A percentile compares a stretch with the other conserved stretches of the same genome.
Conservation (phyloP, 345 rosid genomes). For the Noccaea bulbosa region DNA sequence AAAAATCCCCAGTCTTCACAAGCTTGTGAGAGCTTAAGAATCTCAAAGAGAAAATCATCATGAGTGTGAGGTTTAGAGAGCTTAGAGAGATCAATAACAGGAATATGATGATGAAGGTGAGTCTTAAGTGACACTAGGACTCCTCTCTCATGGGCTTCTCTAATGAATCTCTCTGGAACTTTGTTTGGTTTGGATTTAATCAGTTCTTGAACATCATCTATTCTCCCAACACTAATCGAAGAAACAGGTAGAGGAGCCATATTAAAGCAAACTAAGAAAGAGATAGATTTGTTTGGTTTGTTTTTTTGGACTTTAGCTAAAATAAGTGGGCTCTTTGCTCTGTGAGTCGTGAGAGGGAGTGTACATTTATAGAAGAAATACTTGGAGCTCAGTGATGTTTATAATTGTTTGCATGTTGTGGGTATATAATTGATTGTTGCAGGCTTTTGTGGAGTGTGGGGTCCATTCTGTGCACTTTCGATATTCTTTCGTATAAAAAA, state of each 20-base stretch:
- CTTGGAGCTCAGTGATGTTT: slow-evolving; percentile 39
- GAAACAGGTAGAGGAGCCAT: slow-evolving; percentile 71
- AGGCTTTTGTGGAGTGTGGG: slow-evolving; percentile 39
- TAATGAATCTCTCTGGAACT: slow-evolving; percentile 77
- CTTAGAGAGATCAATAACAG: slow-evolving; percentile 70
- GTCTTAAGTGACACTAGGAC: slow-evolving; percentile 34
- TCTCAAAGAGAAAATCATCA: slow-evolving; percentile 49
- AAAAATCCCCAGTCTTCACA: slow-evolving; percentile 96
- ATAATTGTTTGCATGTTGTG: slow-evolving; percentile 45
- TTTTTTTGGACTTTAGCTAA: slow-evolving; percentile 20
- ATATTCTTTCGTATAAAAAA: neutral
- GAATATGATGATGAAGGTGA: slow-evolving; percentile 51
- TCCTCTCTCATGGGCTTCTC: slow-evolving; percentile 68
- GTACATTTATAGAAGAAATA: slow-evolving; percentile 35
- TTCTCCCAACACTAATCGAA: slow-evolving; percentile 70
- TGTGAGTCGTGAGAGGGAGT: slow-evolving; percentile 36
- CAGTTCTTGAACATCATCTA: slow-evolving; percentile 92
- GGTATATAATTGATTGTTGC: slow-evolving; percentile 40
- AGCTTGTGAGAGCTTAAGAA: slow-evolving; percentile 61
- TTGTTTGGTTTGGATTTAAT: slow-evolving; percentile 59
- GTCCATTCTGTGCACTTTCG: slow-evolving; percentile 39
- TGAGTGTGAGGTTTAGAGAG: slow-evolving; percentile 48
- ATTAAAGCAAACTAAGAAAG: slow-evolving; percentile 20
- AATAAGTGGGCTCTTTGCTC: slow-evolving; percentile 23
- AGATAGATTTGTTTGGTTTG: neutral